Evolutionary conservation across 345 rosid genomes (phyloP), one percentile per base, ranked within the genome.

Genomic region (Excoecaria agallocha): DNA sequence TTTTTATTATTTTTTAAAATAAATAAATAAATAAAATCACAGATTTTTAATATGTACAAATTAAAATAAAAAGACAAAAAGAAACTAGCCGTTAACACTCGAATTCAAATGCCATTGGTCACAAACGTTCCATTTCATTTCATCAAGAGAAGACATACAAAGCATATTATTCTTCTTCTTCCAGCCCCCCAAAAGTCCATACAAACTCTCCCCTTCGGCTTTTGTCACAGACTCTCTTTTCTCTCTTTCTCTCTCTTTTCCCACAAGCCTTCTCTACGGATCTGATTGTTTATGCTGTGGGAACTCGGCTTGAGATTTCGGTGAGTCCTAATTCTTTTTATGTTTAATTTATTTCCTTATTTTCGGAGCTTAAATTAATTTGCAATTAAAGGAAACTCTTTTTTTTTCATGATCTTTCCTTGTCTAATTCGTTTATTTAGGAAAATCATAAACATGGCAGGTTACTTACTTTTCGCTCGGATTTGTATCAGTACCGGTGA

Each of bases 51-150:
- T 30, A 30, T 30, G 2, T 30, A n/a, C 30, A 30, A 1, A 30
- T 30, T 30, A 70, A 56, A 37, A 64, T 2, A 6, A 12, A 45
- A 25, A 51, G n/a, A 66, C n/a, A 69, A 13, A 30, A 56, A 35
- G 62, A 68, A 75, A 75, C 73, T 79, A 79, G 82, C 82, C 82
- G 82, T 79, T 79, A 25, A 41, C 55, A 16, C 69, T 37, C 17
- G 22, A 71, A 71, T 79, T 75, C 79, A 79, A 79, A 79, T 39
- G 37, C 63, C 41, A 57, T 66, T 52, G 81, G 74, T 49, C 69
- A 24, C 60, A 52, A 50, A 51, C 60, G 46, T 41, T 45, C 75
- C 30, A 30, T 30, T 30, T 30, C 30, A 48, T 64, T 65, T 74
- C 76, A 70, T 69, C 69, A 63, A 74, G 60, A 48, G n/a, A 41